phyloP scores from a whole-genome alignment of 2,329 filamentous ascomycete species.

The Mollisia scopiformis region DNA sequence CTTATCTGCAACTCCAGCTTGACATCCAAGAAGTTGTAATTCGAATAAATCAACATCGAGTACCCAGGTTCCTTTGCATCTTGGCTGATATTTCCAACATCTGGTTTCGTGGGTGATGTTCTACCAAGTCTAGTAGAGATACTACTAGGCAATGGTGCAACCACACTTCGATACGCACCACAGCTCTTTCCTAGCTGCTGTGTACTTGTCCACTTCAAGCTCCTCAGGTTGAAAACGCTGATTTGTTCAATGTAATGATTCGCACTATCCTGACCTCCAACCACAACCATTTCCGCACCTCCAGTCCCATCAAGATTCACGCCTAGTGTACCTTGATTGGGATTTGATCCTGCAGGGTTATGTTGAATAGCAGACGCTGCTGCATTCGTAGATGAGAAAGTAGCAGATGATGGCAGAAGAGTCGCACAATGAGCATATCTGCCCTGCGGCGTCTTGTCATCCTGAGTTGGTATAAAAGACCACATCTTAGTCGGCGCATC shows the following conservation, averaged over 20 bases:
- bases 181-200: conserved; percentile 88
- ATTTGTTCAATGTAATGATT: conserved; percentile 99
- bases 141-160: conserved; percentile 75
- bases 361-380: conserved; percentile 87
- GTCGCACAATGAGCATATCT: conserved; percentile 96
- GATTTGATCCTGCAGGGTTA: conserved; percentile 80
- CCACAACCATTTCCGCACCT: conserved; percentile 95
- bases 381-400: conserved; percentile 82
- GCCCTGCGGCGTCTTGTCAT: conserved; percentile 75
- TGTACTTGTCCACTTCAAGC: conserved; percentile 93
- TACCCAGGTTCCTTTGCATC: conserved; percentile 61
- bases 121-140: conserved; percentile 69
- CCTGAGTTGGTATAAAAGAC: conserved; percentile 80
- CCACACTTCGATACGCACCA: conserved; percentile 94
- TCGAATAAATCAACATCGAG: conserved; percentile 96
- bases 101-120: conserved; percentile 43
- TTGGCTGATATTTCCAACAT: conserved; percentile 47
- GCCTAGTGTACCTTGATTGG: conserved; percentile 86
- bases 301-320: conserved; percentile 88
- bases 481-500: conserved; percentile 82
- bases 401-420: conserved; percentile 84
- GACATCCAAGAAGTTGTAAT: conserved; percentile 98
- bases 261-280: conserved; percentile 94
- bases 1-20: conserved; percentile 93
- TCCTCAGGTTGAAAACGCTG: conserved; percentile 95